phyloP scores from a whole-genome alignment of 495 filamentous ascomycete genomes.

The Neurospora tetrasperma region DNA sequence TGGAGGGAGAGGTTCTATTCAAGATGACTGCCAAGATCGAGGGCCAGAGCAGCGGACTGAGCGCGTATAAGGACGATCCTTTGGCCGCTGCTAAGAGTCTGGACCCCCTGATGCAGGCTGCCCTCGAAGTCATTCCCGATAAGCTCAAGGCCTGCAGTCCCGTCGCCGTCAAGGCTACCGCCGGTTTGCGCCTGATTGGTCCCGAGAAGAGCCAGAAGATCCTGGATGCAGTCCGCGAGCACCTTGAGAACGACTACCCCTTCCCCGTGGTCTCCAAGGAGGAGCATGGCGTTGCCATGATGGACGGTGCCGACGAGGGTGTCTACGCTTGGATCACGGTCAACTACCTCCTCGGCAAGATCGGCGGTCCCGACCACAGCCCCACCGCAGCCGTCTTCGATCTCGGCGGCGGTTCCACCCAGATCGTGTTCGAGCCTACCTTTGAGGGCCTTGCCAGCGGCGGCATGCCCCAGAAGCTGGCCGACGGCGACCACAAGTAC shows the following conservation, averaged over 20 bases:
- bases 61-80: constrained; percentile 73
- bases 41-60: constrained; percentile 69
- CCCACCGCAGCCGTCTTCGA: constrained; percentile 93
- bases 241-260: constrained; percentile 82
- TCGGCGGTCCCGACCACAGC: constrained; percentile 80
- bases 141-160: constrained; percentile 81
- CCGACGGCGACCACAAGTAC: constrained; percentile 94
- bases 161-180: constrained; percentile 92
- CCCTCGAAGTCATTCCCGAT: constrained; percentile 72
- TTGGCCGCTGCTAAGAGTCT: constrained; percentile 82
- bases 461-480: constrained; percentile 81
- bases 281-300: constrained; percentile 81
- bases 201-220: constrained; percentile 74
- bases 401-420: constrained; percentile 90
- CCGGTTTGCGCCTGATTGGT: constrained; percentile 78
- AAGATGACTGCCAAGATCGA: constrained; percentile 71
- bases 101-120: constrained; percentile 77
- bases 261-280: constrained; percentile 84
- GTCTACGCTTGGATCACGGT: constrained; percentile 99
- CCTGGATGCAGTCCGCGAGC: constrained; percentile 69
- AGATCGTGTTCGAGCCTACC: constrained; percentile 97
- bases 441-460: constrained; percentile 59
- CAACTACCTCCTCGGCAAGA: constrained; percentile 96
- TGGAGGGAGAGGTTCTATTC: constrained; percentile 77
- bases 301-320: constrained; percentile 91